These are phyloP conservation scores for Asterella californica DNA, from an alignment of 225 moss, liverwort and hornwort species.

Conservation along the genomic window DNA sequence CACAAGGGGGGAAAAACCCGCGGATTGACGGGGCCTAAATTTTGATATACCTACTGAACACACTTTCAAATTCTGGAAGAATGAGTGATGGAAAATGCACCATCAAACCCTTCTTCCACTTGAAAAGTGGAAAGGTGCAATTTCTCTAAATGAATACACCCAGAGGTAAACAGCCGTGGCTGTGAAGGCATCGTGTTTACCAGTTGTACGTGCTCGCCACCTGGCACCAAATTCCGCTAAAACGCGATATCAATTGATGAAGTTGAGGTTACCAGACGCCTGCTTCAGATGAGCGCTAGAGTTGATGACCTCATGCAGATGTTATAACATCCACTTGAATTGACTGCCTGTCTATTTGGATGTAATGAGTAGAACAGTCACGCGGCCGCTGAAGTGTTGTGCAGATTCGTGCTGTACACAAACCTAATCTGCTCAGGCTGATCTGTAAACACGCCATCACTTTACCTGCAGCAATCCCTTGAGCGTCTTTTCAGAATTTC, in stretches of 20 bases:
- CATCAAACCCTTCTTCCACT: neutral
- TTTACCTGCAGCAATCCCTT: neutral
- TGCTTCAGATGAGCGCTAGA: neutral
- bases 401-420: neutral
- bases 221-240: neutral
- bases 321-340: neutral
- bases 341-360: neutral
- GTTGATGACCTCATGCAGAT: neutral
- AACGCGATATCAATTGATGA: neutral
- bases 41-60: neutral
- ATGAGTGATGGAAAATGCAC: neutral
- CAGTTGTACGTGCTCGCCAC: constrained; percentile 1
- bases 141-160: constrained; percentile 1
- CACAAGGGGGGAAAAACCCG: neutral
- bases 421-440: neutral
- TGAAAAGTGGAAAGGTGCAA: neutral
- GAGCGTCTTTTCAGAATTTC: neutral
- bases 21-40: neutral
- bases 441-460: neutral
- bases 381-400: neutral
- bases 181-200: constrained; percentile 7
- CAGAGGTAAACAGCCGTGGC: neutral
- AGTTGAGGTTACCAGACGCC: constrained; percentile 6
- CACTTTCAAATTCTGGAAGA: neutral
- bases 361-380: constrained; percentile 3